phyloP scores from a whole-genome alignment of 345 rosid genomes.

The Aurinia saxatilis region DNA sequence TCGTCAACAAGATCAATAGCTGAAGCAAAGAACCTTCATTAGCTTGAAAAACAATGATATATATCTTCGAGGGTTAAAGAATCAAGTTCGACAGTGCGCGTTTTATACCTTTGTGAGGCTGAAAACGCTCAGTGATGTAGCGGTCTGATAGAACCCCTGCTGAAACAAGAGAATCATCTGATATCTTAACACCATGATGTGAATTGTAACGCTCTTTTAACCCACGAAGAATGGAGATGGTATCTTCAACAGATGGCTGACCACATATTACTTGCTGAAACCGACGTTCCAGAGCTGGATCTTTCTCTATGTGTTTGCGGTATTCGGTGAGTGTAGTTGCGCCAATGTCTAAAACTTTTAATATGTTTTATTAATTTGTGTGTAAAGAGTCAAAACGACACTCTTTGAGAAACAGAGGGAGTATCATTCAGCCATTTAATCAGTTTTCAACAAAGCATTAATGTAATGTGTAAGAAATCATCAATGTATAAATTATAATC shows the following conservation, averaged over 20 bases:
- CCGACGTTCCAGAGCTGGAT: constrained; percentile 86
- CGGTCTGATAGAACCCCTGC: constrained; percentile 84
- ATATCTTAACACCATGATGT: constrained; percentile 89
- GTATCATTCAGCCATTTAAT: no score
- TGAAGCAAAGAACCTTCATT: constrained; percentile 30
- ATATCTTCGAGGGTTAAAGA: no score
- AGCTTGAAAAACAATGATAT: not conserved
- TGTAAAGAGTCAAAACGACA: no score
- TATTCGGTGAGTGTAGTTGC: constrained; percentile 88
- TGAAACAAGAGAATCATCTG: constrained; percentile 85
- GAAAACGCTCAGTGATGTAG: constrained; percentile 82
- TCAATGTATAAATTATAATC: no score
- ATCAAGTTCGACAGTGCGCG: not conserved
- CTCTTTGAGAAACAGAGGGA: no score
- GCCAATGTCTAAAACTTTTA: no score
- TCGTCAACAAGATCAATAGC: constrained; percentile 97
- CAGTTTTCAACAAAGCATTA: no score
- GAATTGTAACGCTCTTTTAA: constrained; percentile 79
- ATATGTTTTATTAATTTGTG: no score
- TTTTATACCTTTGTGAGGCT: constrained; percentile 84
- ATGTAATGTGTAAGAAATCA: no score
- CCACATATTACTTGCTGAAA: constrained; percentile 91
- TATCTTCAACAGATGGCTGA: constrained; percentile 90
- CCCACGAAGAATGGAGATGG: constrained; percentile 88
- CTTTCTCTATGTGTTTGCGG: constrained; percentile 86